Conservation (phyloP, 1,284 basidiomycete species). For the Fomitopsis betulina region DNA sequence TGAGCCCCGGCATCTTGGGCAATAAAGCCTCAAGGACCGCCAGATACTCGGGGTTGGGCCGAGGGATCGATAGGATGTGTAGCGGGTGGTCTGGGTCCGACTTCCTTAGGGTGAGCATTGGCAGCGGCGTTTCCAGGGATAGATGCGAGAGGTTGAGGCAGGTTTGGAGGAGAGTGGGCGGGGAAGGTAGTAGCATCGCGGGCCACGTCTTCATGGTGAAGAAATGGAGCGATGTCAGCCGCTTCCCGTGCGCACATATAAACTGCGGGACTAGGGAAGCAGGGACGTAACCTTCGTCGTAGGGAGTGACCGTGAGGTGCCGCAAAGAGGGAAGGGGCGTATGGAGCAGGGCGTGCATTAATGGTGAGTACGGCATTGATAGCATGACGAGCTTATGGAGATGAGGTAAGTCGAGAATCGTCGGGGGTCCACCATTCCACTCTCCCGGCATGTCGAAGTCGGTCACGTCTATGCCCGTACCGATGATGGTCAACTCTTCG, state of each 20-base stretch:
- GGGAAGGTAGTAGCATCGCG: slow-evolving; percentile 55
- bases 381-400: slow-evolving; percentile 64
- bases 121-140: slow-evolving; percentile 64
- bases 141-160: slow-evolving; percentile 60
- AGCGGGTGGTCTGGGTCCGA: slow-evolving; percentile 41
- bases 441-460: slow-evolving; percentile 15
- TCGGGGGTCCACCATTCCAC: slow-evolving; percentile 24
- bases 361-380: slow-evolving; percentile 61
- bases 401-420: slow-evolving; percentile 47
- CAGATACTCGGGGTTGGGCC: slow-evolving; percentile 57
- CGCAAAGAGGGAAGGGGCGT: slow-evolving; percentile 61
- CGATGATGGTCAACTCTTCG: slow-evolving; percentile 64
- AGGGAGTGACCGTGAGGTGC: slow-evolving; percentile 74
- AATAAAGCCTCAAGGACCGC: slow-evolving; percentile 47
- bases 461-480: slow-evolving; percentile 47
- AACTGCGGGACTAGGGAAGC: slow-evolving; percentile 55
- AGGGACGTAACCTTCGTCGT: slow-evolving; percentile 57
- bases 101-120: slow-evolving; percentile 35
- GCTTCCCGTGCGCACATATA: slow-evolving; percentile 57
- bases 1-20: slow-evolving; percentile 51
- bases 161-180: slow-evolving; percentile 44
- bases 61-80: slow-evolving; percentile 65
- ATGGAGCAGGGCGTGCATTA: slow-evolving; percentile 56
- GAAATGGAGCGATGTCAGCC: slow-evolving; percentile 60
- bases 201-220: slow-evolving; percentile 78